phyloP scores from a whole-genome alignment of 306 rosid species.

The Quercus cerris region DNA sequence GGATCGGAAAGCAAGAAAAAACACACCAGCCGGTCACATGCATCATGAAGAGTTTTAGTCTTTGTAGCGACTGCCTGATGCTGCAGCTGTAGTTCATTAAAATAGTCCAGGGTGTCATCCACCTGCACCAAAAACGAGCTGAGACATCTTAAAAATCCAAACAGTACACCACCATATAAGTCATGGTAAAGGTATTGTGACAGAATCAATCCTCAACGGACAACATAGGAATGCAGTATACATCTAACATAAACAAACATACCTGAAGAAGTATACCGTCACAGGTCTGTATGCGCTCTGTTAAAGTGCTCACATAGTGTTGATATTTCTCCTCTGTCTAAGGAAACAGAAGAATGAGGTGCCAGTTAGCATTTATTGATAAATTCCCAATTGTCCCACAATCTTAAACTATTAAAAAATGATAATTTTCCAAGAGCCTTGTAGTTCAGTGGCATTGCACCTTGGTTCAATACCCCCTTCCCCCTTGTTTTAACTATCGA shows the following conservation, averaged over 20 bases:
- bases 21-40: conserved; percentile 84
- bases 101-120: conserved; percentile 77
- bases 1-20: conserved; percentile 18
- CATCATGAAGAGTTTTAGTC: conserved; percentile 98
- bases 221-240: neutral
- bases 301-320: conserved; percentile 75
- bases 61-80: conserved; percentile 96
- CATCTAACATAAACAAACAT: neutral
- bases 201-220: neutral
- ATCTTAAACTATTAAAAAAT: no score
- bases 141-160: conserved; percentile 20
- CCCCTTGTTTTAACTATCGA: no score
- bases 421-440: no score
- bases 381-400: no score
- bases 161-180: neutral
- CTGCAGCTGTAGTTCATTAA: conserved; percentile 81
- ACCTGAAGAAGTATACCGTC: conserved; percentile 88
- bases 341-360: conserved; percentile 11
- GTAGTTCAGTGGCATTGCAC: no score
- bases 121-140: conserved; percentile 50
- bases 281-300: conserved; percentile 89
- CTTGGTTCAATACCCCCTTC: no score
- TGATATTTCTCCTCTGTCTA: conserved; percentile 99
- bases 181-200: neutral
- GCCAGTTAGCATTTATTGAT: conserved; percentile 2